These are phyloP conservation scores for Eremothecium cymbalariae DNA, from an alignment of 1,139 yeast species.

Conservation along the genomic window DNA sequence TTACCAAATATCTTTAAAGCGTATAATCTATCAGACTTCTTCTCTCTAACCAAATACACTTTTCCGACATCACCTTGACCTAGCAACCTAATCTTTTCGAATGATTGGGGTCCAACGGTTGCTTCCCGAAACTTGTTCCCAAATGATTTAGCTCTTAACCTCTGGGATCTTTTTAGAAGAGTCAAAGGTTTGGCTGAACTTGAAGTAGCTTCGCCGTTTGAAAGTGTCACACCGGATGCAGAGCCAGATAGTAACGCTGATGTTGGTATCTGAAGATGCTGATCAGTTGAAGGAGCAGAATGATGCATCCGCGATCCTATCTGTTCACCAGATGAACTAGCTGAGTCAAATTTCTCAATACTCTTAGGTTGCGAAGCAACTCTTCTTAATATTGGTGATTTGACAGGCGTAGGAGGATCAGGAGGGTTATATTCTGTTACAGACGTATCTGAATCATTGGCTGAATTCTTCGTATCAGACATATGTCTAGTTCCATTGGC, in stretches of 20 bases:
- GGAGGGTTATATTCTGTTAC: too few relatives aligned
- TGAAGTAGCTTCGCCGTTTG: neutral
- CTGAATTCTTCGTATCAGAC: neutral
- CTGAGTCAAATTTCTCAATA: neutral
- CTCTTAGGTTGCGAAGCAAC: constrained; percentile 4
- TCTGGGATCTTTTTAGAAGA: constrained; percentile 30
- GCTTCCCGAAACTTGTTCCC: constrained; percentile 69
- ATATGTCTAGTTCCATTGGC: neutral
- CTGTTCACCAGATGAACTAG: neutral
- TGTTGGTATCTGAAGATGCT: neutral
- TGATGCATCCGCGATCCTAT: neutral
- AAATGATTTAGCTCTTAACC: constrained; percentile 42
- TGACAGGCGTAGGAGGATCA: neutral
- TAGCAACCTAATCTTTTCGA: constrained; percentile 76
- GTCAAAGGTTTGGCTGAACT: constrained; percentile 6
- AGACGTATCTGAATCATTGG: neutral
- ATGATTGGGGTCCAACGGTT: constrained; percentile 77
- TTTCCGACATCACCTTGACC: constrained; percentile 99
- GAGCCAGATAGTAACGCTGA: neutral
- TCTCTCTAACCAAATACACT: constrained; percentile 85
- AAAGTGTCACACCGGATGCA: neutral
- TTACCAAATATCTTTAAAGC: constrained; percentile 92
- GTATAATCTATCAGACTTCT: constrained; percentile 60
- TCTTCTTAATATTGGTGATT: neutral
- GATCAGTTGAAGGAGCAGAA: neutral